Evolutionary conservation across 2,329 filamentous ascomycete species (phyloP), one percentile per base, ranked within the genome.

Genomic region (Aspergillus flavus): DNA sequence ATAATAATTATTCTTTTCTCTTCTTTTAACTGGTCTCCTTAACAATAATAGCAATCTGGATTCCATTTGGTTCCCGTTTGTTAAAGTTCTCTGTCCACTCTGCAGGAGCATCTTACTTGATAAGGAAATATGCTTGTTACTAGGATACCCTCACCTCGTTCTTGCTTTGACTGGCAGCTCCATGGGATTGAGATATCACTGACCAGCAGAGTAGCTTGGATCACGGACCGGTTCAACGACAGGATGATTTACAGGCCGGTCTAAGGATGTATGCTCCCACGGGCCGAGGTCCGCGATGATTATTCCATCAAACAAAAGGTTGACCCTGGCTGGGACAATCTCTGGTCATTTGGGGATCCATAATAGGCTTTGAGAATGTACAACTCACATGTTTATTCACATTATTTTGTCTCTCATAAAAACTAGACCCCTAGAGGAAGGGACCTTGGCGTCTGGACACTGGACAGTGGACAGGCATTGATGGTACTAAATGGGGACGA

Each of bases 271-370:
- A 23, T 21, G 10, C 32, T 39, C 14, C 52, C 28, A 30, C 32
- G 36, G 39, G 32, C 58, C 58, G 46, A 53, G 58, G 58, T 41
- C 39, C 58, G 48, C 16, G 21, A 50, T 41, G 58, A 59, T 54
- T 59, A 54, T 41, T 54, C 46, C 9, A 28, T 45, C 28, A 26
- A 54, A 26, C 19, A 39, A 32, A 36, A 46, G 21, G 28, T 50
- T 50, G 57, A 41, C n/a, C 36, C 36, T 32, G 34, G 32, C 43
- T 12, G 41, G 28, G 45, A 30, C 23, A n/a, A 41, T 59, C 45
- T 26, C 50, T 52, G 52, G 52, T 39, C 36, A 34, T 39, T 26
- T 19, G 10, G 14, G 32, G 52, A 39, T 23, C n/a, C 36, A 55
- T 36, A 39, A 26, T 55, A 55, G 52, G 23, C 52, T 55, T 39